These are phyloP conservation scores for Kuraishia ogatae DNA, from an alignment of 805 yeast species.

Conservation along the genomic window DNA sequence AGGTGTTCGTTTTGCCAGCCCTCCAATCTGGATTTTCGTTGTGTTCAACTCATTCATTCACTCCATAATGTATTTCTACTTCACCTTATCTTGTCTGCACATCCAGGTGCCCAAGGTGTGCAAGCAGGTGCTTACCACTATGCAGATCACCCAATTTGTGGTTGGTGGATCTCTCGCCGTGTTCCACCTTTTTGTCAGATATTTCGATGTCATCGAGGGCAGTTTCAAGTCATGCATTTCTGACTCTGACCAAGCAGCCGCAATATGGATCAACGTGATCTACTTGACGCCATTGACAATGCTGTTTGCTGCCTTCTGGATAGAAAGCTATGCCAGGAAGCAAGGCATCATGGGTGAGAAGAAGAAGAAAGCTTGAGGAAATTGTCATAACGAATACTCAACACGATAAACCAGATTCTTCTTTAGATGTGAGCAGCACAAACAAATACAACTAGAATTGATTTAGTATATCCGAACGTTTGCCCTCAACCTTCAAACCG, in stretches of 20 bases:
- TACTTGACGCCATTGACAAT: constrained; percentile 63
- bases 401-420: no score
- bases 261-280: constrained; percentile 50
- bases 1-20: constrained; percentile 58
- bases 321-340: constrained; percentile 41
- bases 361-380: background rate
- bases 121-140: constrained; percentile 52
- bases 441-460: background rate
- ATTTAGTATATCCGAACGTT: no score
- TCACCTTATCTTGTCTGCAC: constrained; percentile 49
- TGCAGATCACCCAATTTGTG: constrained; percentile 63
- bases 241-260: constrained; percentile 53
- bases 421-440: no score
- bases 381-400: no score
- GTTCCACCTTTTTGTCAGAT: constrained; percentile 52
- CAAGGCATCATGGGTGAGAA: constrained; percentile 1
- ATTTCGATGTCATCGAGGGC: constrained; percentile 38
- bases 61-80: constrained; percentile 66
- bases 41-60: constrained; percentile 76
- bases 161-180: constrained; percentile 64
- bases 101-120: constrained; percentile 46
- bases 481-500: no score
- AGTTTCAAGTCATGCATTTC: constrained; percentile 40
- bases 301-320: constrained; percentile 55
- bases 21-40: constrained; percentile 76